Conservation (phyloP, 257 asterid species). For the Dorcoceras hygrometricum region DNA sequence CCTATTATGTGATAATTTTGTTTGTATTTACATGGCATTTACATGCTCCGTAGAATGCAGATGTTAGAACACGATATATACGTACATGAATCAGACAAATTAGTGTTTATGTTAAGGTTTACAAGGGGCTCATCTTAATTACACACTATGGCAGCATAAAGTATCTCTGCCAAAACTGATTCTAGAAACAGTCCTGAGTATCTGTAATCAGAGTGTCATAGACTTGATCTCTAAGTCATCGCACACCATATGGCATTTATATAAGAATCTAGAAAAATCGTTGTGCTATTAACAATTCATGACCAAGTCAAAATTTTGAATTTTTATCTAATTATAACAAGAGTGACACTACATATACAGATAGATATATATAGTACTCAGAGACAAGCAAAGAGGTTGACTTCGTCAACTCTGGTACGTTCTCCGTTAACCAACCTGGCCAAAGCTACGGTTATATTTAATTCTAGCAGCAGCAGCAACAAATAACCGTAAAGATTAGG, state of each 20-base stretch:
- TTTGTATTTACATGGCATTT: background rate
- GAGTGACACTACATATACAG: background rate
- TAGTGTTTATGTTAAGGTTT: background rate
- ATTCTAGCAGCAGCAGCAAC: background rate
- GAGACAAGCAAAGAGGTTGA: constrained; percentile 25
- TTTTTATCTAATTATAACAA: background rate
- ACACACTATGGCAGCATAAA: background rate
- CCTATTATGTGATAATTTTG: background rate
- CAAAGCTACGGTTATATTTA: background rate
- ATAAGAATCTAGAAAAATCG: too few relatives aligned
- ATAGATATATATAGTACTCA: background rate
- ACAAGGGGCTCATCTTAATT: background rate
- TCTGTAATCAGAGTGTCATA: background rate
- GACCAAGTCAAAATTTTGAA: background rate
- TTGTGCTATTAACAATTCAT: background rate
- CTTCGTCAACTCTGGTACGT: constrained; percentile 34
- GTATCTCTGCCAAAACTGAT: background rate
- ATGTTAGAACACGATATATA: background rate
- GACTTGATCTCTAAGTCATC: background rate
- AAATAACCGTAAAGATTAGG: background rate
- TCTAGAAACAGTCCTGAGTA: background rate
- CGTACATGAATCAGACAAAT: background rate
- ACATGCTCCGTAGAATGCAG: background rate
- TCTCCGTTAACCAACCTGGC: constrained; percentile 39
- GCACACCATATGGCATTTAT: background rate